Evolutionary conservation across 495 filamentous ascomycete species (phyloP), one percentile per base, ranked within the genome.

Genomic region (Talaromyces wortmannii): DNA sequence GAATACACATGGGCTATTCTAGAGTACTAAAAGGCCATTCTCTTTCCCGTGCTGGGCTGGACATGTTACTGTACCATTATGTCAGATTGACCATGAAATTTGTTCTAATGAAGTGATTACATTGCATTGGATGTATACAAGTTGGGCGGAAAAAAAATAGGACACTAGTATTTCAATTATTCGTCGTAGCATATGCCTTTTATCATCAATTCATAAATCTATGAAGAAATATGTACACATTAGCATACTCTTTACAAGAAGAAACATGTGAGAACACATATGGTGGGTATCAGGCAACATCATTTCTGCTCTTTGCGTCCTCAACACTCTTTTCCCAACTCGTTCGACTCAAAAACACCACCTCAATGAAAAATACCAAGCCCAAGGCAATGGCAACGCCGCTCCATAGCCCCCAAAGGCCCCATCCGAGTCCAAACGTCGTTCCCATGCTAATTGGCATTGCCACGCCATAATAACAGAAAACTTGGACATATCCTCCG

Each of bases 401-500:
- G 29, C 81, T 71, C 92, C 92, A 96, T 40, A 97, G 70, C 7
- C 92, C 89, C 33, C 79, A 70, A 45, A 95, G 72, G 29, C 82
- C 80, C 89, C 87, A 92, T 42, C 75, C 70, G 13, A 91, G 68
- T 0, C 78, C 82, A 65, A 95, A 96, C 0, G 82, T 84, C 0
- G 85, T 79, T 2, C 83, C 82, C 63, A 94, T 86, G 46, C 87
- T 91, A 40, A 96, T 81, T 2, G 91, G 92, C 76, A 96, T 77
- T 0, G 88, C 92, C 44, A 96, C 76, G 4, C 78, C 69, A 71
- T 97, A 97, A 70, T 96, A 97, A 48, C 83, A 84, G 50, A 87
- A 82, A 3, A 97, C 64, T 60, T 90, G 91, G 31, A 92, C 83
- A 65, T 91, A 96, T 5, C 92, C 91, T 2, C 92, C 91, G 49